These are phyloP conservation scores for Puya raimondii DNA, from an alignment of 176 grass and related monocot genomes.

Conservation along the genomic window DNA sequence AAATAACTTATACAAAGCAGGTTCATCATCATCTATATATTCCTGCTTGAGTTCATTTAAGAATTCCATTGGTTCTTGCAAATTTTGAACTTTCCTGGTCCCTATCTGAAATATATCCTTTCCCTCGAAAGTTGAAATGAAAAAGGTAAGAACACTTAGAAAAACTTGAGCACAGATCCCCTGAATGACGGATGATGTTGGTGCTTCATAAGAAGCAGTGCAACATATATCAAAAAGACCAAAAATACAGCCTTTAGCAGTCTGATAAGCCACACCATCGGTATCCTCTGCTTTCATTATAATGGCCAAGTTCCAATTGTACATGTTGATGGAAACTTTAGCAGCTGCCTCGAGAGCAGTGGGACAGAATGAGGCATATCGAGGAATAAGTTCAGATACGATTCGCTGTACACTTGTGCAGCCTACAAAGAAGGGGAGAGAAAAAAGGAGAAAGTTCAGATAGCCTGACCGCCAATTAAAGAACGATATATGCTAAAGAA, in stretches of 20 bases:
- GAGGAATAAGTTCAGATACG: conserved; percentile 80
- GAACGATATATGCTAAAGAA: neutral
- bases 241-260: conserved; percentile 62
- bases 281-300: conserved; percentile 48
- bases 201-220: conserved; percentile 62
- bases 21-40: conserved; percentile 27
- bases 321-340: conserved; percentile 89
- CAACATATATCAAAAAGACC: conserved; percentile 80
- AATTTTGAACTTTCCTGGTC: conserved; percentile 34
- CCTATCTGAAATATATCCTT: conserved; percentile 66
- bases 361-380: conserved; percentile 69
- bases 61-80: conserved; percentile 45
- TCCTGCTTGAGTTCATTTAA: conserved; percentile 54
- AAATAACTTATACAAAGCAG: conserved; percentile 44
- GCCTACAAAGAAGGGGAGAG: conserved; percentile 33
- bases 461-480: neutral
- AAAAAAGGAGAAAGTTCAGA: conserved; percentile 18
- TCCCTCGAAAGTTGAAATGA: conserved; percentile 78
- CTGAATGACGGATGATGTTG: conserved; percentile 64
- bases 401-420: conserved; percentile 59
- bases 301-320: conserved; percentile 62
- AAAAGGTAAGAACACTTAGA: conserved; percentile 57
- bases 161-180: conserved; percentile 80
- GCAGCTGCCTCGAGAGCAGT: conserved; percentile 79
- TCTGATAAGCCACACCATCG: conserved; percentile 47